Base-by-base conservation (phyloP, 106 monocot species). In the Iris macrosiphon region DNA sequence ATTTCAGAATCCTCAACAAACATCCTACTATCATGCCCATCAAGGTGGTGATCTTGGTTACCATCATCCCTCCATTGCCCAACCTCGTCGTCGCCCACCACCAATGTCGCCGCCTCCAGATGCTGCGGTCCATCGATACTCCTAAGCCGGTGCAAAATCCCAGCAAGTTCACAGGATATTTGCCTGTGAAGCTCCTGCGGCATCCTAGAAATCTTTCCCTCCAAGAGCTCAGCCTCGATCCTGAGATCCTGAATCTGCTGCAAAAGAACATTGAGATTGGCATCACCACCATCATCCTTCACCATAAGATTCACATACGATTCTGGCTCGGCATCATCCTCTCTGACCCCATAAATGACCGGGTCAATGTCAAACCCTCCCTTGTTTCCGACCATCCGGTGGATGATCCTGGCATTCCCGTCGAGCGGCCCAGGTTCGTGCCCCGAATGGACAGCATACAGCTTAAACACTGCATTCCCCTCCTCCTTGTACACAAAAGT, bases 331-430 rank as follows among this genome's bases (percentile, higher is more conserved):
- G 55, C 43, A 3, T 92, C 95, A 9, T 96, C 95, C 20, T 96
- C 95, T 30, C 56, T 78, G 8, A 96, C 66, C 8, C 95, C 88
- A 72, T 94, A 96, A 9, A 77, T 59, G 38, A 60, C 76, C 14
- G 75, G 75, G 33, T 80, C 80, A 30, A 75, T 59, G 19, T 85
- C 89, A 49, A 85, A 76, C 40, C 61, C 62, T 2, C 89, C 95
- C 68, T 86, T 89, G 43, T 81, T 65, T 12, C 95, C 89, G 20
- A 96, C 82, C 20, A 83, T 48, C 23, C 95, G 49, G 44, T 96
- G 95, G 18, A 96, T 90, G 38, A 96, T 96, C 66, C 95, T 79
- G 0, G 95, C 95, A 77, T 80, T 96, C 27, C 95, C 94, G 70
- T 96, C 95, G 2, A 77, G 59, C 0, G 95, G 89, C 2, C 95